These are phyloP conservation scores for Tubosaeta sp. DNA, from an alignment of 768 basidiomycete species.

Conservation along the genomic window DNA sequence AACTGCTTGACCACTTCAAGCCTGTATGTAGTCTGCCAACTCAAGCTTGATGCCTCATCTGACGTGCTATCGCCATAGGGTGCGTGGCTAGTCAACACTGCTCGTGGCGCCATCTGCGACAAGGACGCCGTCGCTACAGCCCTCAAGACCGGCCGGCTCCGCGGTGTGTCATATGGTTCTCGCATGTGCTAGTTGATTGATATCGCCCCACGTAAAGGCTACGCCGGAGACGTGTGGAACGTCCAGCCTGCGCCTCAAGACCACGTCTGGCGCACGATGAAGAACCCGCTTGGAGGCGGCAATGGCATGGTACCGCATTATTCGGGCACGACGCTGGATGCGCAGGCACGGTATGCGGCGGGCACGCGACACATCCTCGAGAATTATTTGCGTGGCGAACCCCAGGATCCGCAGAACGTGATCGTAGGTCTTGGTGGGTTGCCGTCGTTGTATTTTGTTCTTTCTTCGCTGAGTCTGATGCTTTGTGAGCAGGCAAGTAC, in stretches of 20 bases:
- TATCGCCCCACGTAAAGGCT: constrained; percentile 10
- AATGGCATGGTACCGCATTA: constrained; percentile 89
- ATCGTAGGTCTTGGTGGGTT: constrained; percentile 58
- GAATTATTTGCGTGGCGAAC: constrained; percentile 59
- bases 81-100: constrained; percentile 91
- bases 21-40: background rate
- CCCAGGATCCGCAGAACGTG: constrained; percentile 74
- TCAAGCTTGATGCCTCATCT: background rate
- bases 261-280: constrained; percentile 80
- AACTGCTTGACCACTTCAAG: constrained; percentile 83
- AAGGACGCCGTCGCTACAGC: constrained; percentile 74
- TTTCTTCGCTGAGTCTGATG: background rate
- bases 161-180: constrained; percentile 33
- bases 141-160: constrained; percentile 69
- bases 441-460: background rate
- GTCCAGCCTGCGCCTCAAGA: constrained; percentile 82
- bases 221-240: constrained; percentile 70
- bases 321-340: constrained; percentile 84
- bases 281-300: constrained; percentile 75
- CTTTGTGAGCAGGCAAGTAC: constrained; percentile 35
- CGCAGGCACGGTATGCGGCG: constrained; percentile 77
- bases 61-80: constrained; percentile 41
- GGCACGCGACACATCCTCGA: constrained; percentile 67
- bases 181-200: background rate
- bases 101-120: constrained; percentile 85